phyloP scores from a whole-genome alignment of 371 early-diverging fungal genomes.

The Mycotypha africana region DNA sequence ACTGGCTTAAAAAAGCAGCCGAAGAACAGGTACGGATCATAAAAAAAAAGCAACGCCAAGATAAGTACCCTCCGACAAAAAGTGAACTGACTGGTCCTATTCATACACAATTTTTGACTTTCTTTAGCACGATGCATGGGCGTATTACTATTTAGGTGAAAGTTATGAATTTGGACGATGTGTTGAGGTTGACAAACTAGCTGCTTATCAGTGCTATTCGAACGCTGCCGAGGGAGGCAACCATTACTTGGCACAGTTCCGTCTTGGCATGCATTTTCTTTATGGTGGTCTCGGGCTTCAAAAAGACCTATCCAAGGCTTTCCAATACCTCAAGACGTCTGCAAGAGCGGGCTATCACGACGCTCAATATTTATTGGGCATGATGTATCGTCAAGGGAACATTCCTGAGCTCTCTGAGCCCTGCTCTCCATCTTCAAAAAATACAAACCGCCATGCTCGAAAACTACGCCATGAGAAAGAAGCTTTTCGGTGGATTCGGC shows the following conservation, averaged over 20 bases:
- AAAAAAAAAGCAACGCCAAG: too few relatives aligned
- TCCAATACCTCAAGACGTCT: slow-evolving; percentile 22
- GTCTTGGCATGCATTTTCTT: slow-evolving; percentile 34
- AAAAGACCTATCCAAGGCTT: slow-evolving; percentile 24
- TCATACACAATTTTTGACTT: too few relatives aligned
- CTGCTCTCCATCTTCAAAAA: neutral
- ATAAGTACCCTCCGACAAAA: too few relatives aligned
- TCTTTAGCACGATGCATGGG: slow-evolving; percentile 29
- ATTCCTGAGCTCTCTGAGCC: too few relatives aligned
- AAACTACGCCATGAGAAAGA: slow-evolving; percentile 9
- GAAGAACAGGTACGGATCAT: too few relatives aligned
- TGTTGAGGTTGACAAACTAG: slow-evolving; percentile 15
- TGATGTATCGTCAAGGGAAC: slow-evolving; percentile 36
- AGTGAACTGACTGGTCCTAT: too few relatives aligned
- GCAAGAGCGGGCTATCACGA: slow-evolving; percentile 32
- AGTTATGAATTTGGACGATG: slow-evolving; percentile 36
- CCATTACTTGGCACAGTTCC: slow-evolving; percentile 6
- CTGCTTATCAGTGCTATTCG: slow-evolving; percentile 27
- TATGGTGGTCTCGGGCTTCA: slow-evolving; percentile 23
- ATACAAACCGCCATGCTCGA: neutral
- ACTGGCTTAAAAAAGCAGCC: slow-evolving; percentile 36
- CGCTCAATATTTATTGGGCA: slow-evolving; percentile 39
- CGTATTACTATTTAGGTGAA: slow-evolving; percentile 31
- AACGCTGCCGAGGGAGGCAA: slow-evolving; percentile 21
- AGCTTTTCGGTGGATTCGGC: slow-evolving; percentile 62